A percentile compares a stretch with the other conserved stretches of the same genome.
Conservation (phyloP, 2,329 filamentous ascomycete genomes). For the Neonectria magnoliae region DNA sequence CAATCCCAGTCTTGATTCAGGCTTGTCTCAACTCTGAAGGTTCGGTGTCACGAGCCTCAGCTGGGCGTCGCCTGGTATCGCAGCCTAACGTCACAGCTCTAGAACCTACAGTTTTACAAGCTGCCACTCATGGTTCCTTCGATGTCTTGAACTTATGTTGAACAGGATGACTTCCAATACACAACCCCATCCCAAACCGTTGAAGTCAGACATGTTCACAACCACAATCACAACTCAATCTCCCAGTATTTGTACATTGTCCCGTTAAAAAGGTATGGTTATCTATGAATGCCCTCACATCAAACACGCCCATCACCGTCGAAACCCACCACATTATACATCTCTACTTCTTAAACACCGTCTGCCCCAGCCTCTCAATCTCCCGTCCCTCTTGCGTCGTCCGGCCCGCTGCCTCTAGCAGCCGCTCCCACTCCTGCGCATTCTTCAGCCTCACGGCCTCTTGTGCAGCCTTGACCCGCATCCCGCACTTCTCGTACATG, state of each 20-base stretch:
- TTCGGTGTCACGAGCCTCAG: conserved; percentile 3
- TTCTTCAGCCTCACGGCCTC: conserved; percentile 89
- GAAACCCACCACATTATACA: background rate
- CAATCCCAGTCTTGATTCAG: conserved; percentile 22
- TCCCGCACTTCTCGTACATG: conserved; percentile 97
- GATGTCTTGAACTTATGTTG: too few relatives aligned
- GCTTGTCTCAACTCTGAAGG: conserved; percentile 5
- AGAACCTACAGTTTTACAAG: background rate
- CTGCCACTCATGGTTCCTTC: conserved; percentile 1
- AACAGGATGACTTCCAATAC: too few relatives aligned
- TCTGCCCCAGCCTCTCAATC: conserved; percentile 81
- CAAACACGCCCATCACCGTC: background rate
- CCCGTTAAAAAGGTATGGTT: background rate
- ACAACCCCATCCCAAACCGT: background rate
- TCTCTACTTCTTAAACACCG: conserved; percentile 59
- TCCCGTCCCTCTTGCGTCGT: conserved; percentile 75
- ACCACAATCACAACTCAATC: background rate
- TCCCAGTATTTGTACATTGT: background rate
- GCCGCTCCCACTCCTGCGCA: conserved; percentile 74
- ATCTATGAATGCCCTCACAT: conserved; percentile 4
- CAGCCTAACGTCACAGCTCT: conserved; percentile 10
- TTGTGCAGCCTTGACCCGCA: conserved; percentile 88
- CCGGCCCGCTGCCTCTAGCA: conserved; percentile 78
- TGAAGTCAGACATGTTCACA: background rate
- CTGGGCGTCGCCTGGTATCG: background rate